phyloP scores from a whole-genome alignment of 306 rosid species.

The Medicago truncatula region MtrunA17r5.0-ANR NC_053042.1:56166501-56167000 shows the following conservation, averaged over 20 bases:
- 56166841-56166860: slow-evolving; percentile 54
- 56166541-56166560: slow-evolving; percentile 76
- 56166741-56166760: slow-evolving; percentile 56
- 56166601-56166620: slow-evolving; percentile 51
- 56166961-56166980: slow-evolving; percentile 51
- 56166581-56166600: slow-evolving; percentile 54
- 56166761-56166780: slow-evolving; percentile 72
- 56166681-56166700: slow-evolving; percentile 64
- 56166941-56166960: slow-evolving; percentile 52
- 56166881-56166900: slow-evolving; percentile 74
- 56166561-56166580: slow-evolving; percentile 92
- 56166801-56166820: slow-evolving; percentile 86
- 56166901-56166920: slow-evolving; percentile 73
- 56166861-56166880: slow-evolving; percentile 53
- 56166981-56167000: slow-evolving; percentile 54
- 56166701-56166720: slow-evolving; percentile 67
- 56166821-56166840: slow-evolving; percentile 81
- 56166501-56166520: slow-evolving; percentile 83
- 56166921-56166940: slow-evolving; percentile 56
- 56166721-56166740: slow-evolving; percentile 73
- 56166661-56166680: slow-evolving; percentile 67
- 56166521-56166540: slow-evolving; percentile 72
- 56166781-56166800: slow-evolving; percentile 78
- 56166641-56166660: slow-evolving; percentile 76
- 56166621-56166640: slow-evolving; percentile 57